A percentile compares a stretch with the other conserved stretches of the same genome.
These are phyloP conservation scores for Luzula sylvatica DNA, from an alignment of 176 grass and related monocot genomes.

Conservation along the genomic window DNA sequence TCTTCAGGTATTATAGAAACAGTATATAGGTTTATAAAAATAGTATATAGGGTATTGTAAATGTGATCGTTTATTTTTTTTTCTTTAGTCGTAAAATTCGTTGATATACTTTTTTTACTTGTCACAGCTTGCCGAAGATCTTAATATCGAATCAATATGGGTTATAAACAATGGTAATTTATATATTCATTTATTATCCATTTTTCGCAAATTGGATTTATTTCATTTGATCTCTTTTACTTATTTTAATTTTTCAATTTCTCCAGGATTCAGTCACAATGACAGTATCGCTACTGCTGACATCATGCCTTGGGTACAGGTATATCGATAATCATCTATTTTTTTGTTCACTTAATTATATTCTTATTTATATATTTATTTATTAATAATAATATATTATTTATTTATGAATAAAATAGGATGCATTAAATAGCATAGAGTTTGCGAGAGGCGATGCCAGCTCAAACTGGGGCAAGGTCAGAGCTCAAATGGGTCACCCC, in stretches of 20 bases:
- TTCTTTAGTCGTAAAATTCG: not conserved
- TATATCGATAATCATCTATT: conserved; percentile 12
- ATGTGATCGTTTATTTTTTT: no score
- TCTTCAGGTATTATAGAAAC: conserved; percentile 55
- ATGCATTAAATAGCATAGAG: conserved; percentile 79
- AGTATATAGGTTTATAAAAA: no score
- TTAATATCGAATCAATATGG: conserved; percentile 67
- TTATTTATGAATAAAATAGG: conserved; percentile 32
- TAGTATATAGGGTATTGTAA: no score
- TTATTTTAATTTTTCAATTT: conserved; percentile 16
- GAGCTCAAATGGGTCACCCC: conserved; percentile 83
- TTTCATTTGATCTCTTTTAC: not conserved
- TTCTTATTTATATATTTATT: not conserved
- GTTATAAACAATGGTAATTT: conserved; percentile 86
- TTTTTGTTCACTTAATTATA: not conserved
- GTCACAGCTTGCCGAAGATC: conserved; percentile 66
- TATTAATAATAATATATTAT: not conserved
- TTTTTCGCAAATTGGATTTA: not conserved
- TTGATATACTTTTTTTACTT: conserved; percentile 16
- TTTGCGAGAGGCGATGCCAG: conserved; percentile 73
- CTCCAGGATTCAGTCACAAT: conserved; percentile 50
- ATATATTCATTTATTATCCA: conserved; percentile 1
- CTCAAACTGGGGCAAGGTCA: conserved; percentile 88
- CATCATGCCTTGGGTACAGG: conserved; percentile 38
- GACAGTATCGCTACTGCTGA: conserved; percentile 33